Evolutionary conservation across 352 stramenopile genomes (phyloP), one percentile per base, ranked within the genome.

Genomic region (Phytophthora podocarpi): DNA sequence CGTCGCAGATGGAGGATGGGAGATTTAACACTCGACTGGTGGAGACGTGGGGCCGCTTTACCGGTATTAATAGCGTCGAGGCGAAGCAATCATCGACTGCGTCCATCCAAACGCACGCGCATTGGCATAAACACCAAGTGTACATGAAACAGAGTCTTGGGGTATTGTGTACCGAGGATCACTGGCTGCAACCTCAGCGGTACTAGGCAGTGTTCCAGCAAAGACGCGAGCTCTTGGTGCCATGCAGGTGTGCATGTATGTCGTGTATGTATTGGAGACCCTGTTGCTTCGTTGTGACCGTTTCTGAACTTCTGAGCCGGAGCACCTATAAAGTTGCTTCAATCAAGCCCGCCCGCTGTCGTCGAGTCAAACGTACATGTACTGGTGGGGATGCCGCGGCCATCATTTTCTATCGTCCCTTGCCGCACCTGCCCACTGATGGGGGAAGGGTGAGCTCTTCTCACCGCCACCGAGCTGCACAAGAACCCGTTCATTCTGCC

Each of bases 401-500:
- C 28, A 41, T 64, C 55, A 20, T 57, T 63, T 49, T 45, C 47
- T 58, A 63, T 55, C 53, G 20, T 56, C 11, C 10, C 20, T 1
- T n/a, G n/a, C n/a, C n/a, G n/a, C n/a, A n/a, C n/a, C n/a, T 31
- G 27, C 16, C 26, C 35, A 5, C 41, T 12, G 30, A 60, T 37
- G 51, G n/a, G 35, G n/a, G n/a, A n/a, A n/a, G n/a, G n/a, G n/a
- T n/a, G n/a, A n/a, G n/a, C n/a, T n/a, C n/a, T n/a, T n/a, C n/a
- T n/a, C n/a, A n/a, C n/a, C n/a, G n/a, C n/a, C n/a, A n/a, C n/a
- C n/a, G n/a, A n/a, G n/a, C n/a, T n/a, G n/a, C n/a, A n/a, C n/a
- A n/a, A n/a, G n/a, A n/a, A n/a, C n/a, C n/a, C n/a, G 26, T 16
- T 66, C 56, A 70, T 66, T 70, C 41, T 32, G 34, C 55, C 60